Evolutionary conservation across 2,329 filamentous ascomycete species (phyloP), one percentile per base, ranked within the genome.

Genomic region (Coleophoma crateriformis): DNA sequence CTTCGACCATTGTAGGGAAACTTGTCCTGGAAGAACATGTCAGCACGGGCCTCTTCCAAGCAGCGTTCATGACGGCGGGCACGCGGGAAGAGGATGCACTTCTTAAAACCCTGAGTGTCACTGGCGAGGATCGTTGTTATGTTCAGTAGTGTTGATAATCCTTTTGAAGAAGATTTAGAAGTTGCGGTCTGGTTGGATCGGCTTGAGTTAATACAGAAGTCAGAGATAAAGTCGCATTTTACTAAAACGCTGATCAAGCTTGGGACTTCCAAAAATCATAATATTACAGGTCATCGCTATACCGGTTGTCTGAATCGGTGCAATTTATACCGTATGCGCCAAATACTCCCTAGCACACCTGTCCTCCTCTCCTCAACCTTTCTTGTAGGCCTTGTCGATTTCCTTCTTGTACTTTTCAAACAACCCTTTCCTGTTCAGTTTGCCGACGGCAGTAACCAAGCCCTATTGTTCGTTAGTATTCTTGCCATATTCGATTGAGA

Each of bases 391-490:
- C 58, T 71, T 71, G 57, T 77, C 71, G 34, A 87, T 78, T 49
- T 85, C 76, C 52, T 73, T 72, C 66, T 77, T 68, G 70, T 78
- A 85, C 60, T 76, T 78, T 38, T 74, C 67, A 45, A 82, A 67
- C 50, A 87, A 81, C 58, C 76, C 81, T 69, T 78, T 84, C 57
- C 84, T 78, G 68, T 87, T 85, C 47, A 87, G 72, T 63, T 87
- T 87, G 67, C 85, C 81, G 2, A 83, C 83, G 13, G 83, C 80
- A 38, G 84, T 87, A 47, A 84, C 78, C 47, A 81, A 73, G 48
- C 76, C 74, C 82, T 85, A 55, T 69, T 64, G 61, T 71, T 69
- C 55, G 68, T 71, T 43, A 71, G 67, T 43, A 27, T 27, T 67
- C 67, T 22, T 6, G 50, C 49, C 19, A 46, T 40, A 33, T 27